Evolutionary conservation across 495 filamentous ascomycete species (phyloP), one percentile per base, ranked within the genome.

Genomic region (Neurospora intermedia): DNA sequence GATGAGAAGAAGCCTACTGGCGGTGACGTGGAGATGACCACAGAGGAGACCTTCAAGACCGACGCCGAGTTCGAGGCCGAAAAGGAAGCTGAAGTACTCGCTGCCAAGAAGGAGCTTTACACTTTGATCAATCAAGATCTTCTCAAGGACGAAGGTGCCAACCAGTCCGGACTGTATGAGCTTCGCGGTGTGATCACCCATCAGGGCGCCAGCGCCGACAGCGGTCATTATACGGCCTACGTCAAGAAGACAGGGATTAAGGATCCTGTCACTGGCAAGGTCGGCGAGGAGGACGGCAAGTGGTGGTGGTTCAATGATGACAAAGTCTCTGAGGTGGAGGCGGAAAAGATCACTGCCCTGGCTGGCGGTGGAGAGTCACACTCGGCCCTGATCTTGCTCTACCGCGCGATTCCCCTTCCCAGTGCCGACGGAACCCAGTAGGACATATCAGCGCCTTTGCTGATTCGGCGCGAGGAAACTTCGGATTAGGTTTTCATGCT

Each of bases 241-340:
- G 92, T 99, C 71, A 99, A 98, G 86, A 97, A 99, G 85, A 87
- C 91, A 69, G 90, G 87, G 18, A 80, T 82, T 6, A 82, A 90
- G 71, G 91, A 93, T 74, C 82, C 89, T 9, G 86, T 86, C 72
- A 89, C 89, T 5, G 90, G 89, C 73, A 92, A 92, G 85, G 83
- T 89, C 76, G 89, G 88, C 72, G 89, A 90, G 75, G 91, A 94
- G 72, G 94, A 97, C 75, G 94, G 90, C 72, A 97, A 95, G 76
- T 99, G 96, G 96, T 99, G 96, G 94, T 98, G 96, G 94, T 99
- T 99, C 87, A 97, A 99, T 79, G 96, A 99, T 77, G 96, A 99
- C 78, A 97, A 95, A 81, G 96, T 99, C 13, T 89, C 91, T 46
- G 96, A 98, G 82, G 96, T 99, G 39, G 91, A 94, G 4, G 83